phyloP scores from a whole-genome alignment of 192 early-diverging fungal species.

The Neocallimastix lanati region DNA sequence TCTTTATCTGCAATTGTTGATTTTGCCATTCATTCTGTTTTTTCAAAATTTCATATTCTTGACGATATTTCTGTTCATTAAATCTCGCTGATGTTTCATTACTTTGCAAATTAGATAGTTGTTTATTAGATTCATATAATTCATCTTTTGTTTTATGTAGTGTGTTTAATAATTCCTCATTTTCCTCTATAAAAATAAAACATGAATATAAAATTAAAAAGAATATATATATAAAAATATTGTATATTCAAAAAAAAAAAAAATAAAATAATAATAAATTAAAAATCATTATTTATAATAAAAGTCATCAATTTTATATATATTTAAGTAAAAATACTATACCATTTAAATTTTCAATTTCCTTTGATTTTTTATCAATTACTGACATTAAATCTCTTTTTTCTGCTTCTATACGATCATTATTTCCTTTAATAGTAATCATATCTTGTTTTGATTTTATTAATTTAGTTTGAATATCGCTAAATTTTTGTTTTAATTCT shows the following conservation, averaged over 20 bases:
- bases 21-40: background rate
- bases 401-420: background rate
- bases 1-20: background rate
- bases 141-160: background rate
- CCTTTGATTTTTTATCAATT: background rate
- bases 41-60: background rate
- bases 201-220: background rate
- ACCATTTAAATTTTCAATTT: background rate
- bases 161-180: background rate
- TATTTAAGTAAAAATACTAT: too few relatives aligned
- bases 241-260: too few relatives aligned
- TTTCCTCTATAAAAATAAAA: background rate
- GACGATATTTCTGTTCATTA: background rate
- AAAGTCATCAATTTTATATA: too few relatives aligned
- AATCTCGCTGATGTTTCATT: background rate
- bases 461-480: background rate
- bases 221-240: too few relatives aligned
- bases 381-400: background rate
- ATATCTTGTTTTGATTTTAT: background rate
- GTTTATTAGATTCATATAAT: background rate
- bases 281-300: too few relatives aligned
- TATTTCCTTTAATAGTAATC: background rate
- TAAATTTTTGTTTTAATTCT: background rate
- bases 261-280: too few relatives aligned
- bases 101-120: background rate